A percentile compares a stretch with the other conserved stretches of the same genome.
These are phyloP conservation scores for Metschnikowia chrysomelidarum DNA, from an alignment of 805 yeast species.

Conservation along the genomic window DNA sequence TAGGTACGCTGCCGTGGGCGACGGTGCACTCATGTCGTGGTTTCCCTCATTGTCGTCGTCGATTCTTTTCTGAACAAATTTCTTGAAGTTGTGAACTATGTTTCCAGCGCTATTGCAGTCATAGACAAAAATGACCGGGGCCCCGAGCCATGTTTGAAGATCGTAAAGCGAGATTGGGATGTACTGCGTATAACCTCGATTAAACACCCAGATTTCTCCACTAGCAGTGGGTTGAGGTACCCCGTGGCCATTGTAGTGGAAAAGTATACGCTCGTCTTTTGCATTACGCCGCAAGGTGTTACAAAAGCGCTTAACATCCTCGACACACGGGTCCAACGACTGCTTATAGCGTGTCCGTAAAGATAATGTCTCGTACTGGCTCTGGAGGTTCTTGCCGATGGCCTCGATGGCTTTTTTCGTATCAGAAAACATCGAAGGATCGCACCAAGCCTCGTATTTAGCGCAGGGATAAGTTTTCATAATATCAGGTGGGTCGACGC, in stretches of 20 bases:
- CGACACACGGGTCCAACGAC: conserved; percentile 91
- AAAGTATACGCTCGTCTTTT: conserved; percentile 87
- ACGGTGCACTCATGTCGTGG: conserved; percentile 50
- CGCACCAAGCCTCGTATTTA: conserved; percentile 87
- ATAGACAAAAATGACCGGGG: conserved; percentile 92
- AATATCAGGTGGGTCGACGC: conserved; percentile 97
- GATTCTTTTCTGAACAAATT: conserved; percentile 84
- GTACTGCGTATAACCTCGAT: conserved; percentile 94
- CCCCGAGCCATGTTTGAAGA: conserved; percentile 95
- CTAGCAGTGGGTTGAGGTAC: conserved; percentile 96
- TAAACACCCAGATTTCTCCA: conserved; percentile 98
- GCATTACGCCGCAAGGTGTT: conserved; percentile 85
- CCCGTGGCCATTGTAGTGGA: conserved; percentile 98
- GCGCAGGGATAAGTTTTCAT: conserved; percentile 93
- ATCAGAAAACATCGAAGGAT: conserved; percentile 78
- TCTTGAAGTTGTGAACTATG: conserved; percentile 83
- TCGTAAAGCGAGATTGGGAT: conserved; percentile 96
- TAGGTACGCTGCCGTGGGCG: conserved; percentile 66
- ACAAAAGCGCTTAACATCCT: conserved; percentile 90
- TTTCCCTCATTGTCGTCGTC: conserved; percentile 75
- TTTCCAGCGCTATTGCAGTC: conserved; percentile 96
- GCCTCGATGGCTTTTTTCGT: conserved; percentile 88
- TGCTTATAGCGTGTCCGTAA: conserved; percentile 87
- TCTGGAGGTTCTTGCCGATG: conserved; percentile 83
- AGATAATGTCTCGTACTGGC: conserved; percentile 86